These are phyloP conservation scores for Dioscorea cayenensis DNA, from an alignment of 116 monocot species.

Conservation along the genomic window DNA sequence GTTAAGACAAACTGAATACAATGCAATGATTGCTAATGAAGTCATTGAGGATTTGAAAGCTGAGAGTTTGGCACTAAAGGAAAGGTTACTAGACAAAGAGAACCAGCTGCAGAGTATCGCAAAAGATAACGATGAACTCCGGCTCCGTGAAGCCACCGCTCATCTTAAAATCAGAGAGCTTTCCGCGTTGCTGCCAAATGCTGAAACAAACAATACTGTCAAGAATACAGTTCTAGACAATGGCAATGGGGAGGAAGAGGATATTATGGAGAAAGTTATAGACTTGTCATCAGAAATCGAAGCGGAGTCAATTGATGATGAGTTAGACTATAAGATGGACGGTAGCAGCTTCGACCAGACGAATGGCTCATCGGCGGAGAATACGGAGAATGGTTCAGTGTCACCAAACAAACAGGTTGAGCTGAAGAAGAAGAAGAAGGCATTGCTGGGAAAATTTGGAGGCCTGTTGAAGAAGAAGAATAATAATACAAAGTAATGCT, in stretches of 20 bases:
- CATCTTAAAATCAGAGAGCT: constrained; percentile 20
- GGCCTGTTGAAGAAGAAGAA: constrained; percentile 57
- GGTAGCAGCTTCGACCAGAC: constrained; percentile 16
- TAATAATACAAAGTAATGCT: constrained; percentile 16
- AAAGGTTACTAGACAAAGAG: constrained; percentile 25
- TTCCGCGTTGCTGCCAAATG: constrained; percentile 12
- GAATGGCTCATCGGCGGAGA: constrained; percentile 23
- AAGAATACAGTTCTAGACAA: not conserved
- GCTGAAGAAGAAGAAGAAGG: constrained; percentile 54
- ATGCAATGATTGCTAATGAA: constrained; percentile 2
- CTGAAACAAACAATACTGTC: not conserved
- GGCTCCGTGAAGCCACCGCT: constrained; percentile 6
- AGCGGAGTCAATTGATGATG: constrained; percentile 28
- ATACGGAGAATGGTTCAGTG: constrained; percentile 6
- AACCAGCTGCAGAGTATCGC: constrained; percentile 22
- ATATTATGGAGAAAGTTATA: constrained; percentile 7
- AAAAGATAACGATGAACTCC: constrained; percentile 30
- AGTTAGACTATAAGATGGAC: constrained; percentile 34
- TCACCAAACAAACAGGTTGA: constrained; percentile 25
- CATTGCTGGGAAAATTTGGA: constrained; percentile 51
- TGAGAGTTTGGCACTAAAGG: constrained; percentile 14
- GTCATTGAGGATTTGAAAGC: constrained; percentile 13
- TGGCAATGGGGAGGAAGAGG: constrained; percentile 15
- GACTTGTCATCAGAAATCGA: constrained; percentile 27
- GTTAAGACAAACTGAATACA: constrained; percentile 9